A percentile compares a stretch with the other conserved stretches of the same genome.
Evolutionary conservation across 257 asterid genomes (phyloP).

Genomic region (Solanum bulbocastanum): DNA sequence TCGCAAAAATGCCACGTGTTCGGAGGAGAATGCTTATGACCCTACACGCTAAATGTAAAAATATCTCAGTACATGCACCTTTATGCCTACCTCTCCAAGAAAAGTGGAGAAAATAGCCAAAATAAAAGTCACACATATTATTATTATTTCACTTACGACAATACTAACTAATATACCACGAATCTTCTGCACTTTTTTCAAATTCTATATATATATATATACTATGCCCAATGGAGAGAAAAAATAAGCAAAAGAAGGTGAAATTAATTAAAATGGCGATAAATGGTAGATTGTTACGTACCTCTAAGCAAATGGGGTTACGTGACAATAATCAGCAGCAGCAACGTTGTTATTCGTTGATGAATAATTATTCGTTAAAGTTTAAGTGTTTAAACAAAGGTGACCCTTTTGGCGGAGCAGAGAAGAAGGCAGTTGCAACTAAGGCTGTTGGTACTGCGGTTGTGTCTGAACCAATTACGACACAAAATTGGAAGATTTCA

Average conservation of each 20-base stretch:
- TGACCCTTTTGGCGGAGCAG: constrained; percentile 8
- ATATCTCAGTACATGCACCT: background rate
- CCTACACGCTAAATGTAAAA: constrained; percentile 14
- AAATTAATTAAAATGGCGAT: constrained; percentile 32
- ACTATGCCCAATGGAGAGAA: too few relatives aligned
- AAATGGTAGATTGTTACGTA: constrained; percentile 28
- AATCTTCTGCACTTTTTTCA: constrained; percentile 35
- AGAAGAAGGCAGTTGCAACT: constrained; percentile 15
- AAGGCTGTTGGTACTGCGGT: constrained; percentile 24
- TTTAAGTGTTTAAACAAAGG: constrained; percentile 20
- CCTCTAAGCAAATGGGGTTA: constrained; percentile 20
- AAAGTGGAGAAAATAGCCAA: constrained; percentile 20
- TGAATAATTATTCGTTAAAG: background rate
- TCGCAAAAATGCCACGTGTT: constrained; percentile 10
- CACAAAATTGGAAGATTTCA: constrained; percentile 6
- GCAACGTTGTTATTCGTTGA: background rate
- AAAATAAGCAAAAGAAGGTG: background rate
- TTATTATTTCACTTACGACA: constrained; percentile 9
- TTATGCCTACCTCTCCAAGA: constrained; percentile 12
- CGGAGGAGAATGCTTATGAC: constrained; percentile 11
- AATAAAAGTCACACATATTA: background rate
- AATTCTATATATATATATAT: background rate
- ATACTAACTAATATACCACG: constrained; percentile 35
- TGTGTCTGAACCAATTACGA: constrained; percentile 29
- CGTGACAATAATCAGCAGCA: background rate